A percentile compares a stretch with the other conserved stretches of the same genome.
Evolutionary conservation across 352 stramenopile species (phyloP).

Genomic region (Phytophthora citricola): DNA sequence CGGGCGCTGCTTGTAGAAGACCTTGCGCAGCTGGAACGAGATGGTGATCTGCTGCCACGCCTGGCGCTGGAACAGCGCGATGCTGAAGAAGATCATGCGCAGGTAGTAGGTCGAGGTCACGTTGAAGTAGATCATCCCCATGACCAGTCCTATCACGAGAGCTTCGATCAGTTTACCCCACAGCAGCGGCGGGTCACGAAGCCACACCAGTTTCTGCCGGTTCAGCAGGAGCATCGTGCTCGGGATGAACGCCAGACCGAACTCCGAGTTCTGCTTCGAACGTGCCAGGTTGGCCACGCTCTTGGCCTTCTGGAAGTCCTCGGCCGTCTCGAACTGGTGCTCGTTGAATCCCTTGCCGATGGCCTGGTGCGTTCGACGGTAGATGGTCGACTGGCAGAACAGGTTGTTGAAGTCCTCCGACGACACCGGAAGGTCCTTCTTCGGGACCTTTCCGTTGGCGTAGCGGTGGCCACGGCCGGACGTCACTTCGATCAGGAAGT

Average conservation of each 20-base stretch:
- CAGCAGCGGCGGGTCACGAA: constrained; percentile 61
- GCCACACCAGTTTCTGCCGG: constrained; percentile 74
- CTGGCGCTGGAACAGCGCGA: constrained; percentile 73
- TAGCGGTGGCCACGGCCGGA: constrained; percentile 60
- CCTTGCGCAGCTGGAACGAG: constrained; percentile 71
- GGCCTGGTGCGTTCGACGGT: constrained; percentile 55
- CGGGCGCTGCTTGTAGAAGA: constrained; percentile 92
- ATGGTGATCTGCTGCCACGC: constrained; percentile 79
- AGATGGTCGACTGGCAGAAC: constrained; percentile 64
- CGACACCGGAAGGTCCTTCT: constrained; percentile 31
- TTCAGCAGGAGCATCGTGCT: constrained; percentile 63
- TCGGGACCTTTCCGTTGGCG: constrained; percentile 40
- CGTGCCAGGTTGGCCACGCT: constrained; percentile 52
- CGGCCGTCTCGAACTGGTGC: constrained; percentile 58
- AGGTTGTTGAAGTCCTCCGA: constrained; percentile 61
- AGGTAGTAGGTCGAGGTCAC: constrained; percentile 65
- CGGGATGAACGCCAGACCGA: constrained; percentile 49
- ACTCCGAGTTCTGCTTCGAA: constrained; percentile 62
- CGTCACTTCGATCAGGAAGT: constrained; percentile 78
- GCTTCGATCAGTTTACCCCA: constrained; percentile 72
- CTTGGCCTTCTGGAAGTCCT: constrained; percentile 67
- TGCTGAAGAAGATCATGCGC: constrained; percentile 78
- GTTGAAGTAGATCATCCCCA: constrained; percentile 80
- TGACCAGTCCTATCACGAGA: constrained; percentile 74
- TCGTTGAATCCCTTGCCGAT: constrained; percentile 66